Base-by-base conservation (phyloP, 108 stramenopile genomes). In the Nitzschia sp. region DNA sequence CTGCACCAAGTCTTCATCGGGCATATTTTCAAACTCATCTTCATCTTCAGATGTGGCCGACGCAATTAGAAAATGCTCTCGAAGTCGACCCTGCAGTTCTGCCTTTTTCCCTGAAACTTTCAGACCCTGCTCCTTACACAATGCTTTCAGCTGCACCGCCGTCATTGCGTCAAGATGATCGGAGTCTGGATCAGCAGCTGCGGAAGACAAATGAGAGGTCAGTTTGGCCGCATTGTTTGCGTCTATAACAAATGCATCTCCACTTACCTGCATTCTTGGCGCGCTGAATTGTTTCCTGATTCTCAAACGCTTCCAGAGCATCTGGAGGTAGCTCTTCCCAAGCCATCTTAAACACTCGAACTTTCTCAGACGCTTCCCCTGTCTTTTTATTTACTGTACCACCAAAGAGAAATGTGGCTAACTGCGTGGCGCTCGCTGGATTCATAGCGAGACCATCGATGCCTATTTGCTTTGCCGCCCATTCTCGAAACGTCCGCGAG, bases 351-450 rank as follows among this genome's bases (percentile, higher is more conserved):
- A 97, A 97, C 2, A 82, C 82, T 26, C 95, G 74, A 23, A 69
- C 82, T 34, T 29, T 46, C 66, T 95, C 95, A 9, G 89, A 83
- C 15, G 3, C 4, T 54, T 94, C 88, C 48, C 78, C 76, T 21
- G 90, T 94, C 68, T 92, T 95, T 30, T 45, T 21, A 66, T 92
- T 94, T 45, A 42, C 51, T 9, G 90, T 48, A 3, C 97, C 97
- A 27, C 97, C 97, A 66, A 98, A 98, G 24, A 98, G 75, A 59
- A 98, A 85, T 0, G 94, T 92, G 48, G 76, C 74, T 31, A 98
- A 67, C 68, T 98, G 97, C 31, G 68, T 32, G 8, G 93, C 71
- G 38, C 89, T 91, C 2, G 92, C 92, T 0, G 88, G 75, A 76
- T 98, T 98, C 59, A 98, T 73, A 6, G 87, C 85, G 33, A 94